These are phyloP conservation scores for Herpetospermum pedunculosum DNA, from an alignment of 306 rosid genomes.

Conservation along the genomic window DNA sequence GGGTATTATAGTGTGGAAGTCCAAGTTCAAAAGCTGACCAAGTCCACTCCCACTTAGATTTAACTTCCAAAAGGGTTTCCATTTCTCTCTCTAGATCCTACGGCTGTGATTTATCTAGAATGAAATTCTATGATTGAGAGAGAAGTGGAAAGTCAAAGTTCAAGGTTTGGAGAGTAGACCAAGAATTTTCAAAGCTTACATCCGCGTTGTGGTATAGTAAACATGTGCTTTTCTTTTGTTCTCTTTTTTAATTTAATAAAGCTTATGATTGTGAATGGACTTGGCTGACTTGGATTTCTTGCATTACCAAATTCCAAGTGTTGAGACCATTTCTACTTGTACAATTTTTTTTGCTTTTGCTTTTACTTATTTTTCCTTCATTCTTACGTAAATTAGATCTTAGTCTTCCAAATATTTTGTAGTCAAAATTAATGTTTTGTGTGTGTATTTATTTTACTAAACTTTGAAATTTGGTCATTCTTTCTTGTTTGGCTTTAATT, in stretches of 20 bases:
- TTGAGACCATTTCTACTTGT: not conserved
- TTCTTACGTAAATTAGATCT: not conserved
- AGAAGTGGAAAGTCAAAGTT: conserved; percentile 2
- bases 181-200: conserved; percentile 8
- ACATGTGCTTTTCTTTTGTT: not conserved
- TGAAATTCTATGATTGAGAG: conserved; percentile 1
- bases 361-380: not conserved
- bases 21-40: conserved; percentile 12
- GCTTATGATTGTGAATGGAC: conserved; percentile 7
- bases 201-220: conserved; percentile 9
- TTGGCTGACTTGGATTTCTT: not conserved
- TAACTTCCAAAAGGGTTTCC: conserved; percentile 4
- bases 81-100: conserved; percentile 2
- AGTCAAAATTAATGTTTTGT: not conserved
- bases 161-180: conserved; percentile 1
- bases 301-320: not conserved
- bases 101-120: not conserved
- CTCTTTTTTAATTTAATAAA: not conserved
- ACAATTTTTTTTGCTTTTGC: not conserved
- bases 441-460: not conserved
- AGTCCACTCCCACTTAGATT: not conserved
- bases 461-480: not conserved
- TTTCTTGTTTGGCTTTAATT: too few species aligned
- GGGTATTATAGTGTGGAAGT: conserved; percentile 11
- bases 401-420: not conserved